Base-by-base conservation (phyloP, 1,284 basidiomycete species). In the Rhizoctonia solani region DNA sequence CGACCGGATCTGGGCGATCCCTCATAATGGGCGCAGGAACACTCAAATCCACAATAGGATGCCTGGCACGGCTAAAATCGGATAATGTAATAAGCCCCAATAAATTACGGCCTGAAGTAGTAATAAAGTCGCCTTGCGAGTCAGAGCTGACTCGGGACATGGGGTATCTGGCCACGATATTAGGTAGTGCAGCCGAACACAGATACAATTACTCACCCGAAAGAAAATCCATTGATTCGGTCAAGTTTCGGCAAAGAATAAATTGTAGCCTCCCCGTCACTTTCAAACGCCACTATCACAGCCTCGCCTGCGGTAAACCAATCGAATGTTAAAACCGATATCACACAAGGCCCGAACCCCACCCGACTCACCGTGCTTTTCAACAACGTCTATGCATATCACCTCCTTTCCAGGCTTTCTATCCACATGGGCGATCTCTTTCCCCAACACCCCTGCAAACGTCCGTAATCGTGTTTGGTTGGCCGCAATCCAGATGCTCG, bases 211-310 rank as follows among this genome's bases (percentile, higher is more conserved):
- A 58, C 66, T 74, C 25, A 66, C 68, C 61, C 49, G 1, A 86
- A 74, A 54, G 81, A 76, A 37, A 86, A 69, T 0, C 80, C 81
- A 71, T 85, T 80, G 30, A 89, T 72, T 44, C 78, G 76, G 71
- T 89, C 86, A 27, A 90, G 79, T 71, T 81, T 79, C 1, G 91
- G 91, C 8, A 92, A 78, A 0, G 89, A 86, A 77, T 91, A 92
- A 11, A 87, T 79, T 4, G 87, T 75, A 0, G 79, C 84, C 25
- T 83, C 80, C 4, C 77, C 77, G 5, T 81, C 72, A 56, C 84
- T 84, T 0, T 87, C 89, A 70, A 88, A 82, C 14, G 83, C 85
- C 14, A 89, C 84, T 19, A 93, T 75, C 0, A 85, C 86, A 70
- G 80, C 79, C 3, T 83, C 84, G 50, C 83, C 86, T 88, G n/a